Base-by-base conservation (phyloP, 2,329 filamentous ascomycete species). In the Coniochaeta sp. region DNA sequence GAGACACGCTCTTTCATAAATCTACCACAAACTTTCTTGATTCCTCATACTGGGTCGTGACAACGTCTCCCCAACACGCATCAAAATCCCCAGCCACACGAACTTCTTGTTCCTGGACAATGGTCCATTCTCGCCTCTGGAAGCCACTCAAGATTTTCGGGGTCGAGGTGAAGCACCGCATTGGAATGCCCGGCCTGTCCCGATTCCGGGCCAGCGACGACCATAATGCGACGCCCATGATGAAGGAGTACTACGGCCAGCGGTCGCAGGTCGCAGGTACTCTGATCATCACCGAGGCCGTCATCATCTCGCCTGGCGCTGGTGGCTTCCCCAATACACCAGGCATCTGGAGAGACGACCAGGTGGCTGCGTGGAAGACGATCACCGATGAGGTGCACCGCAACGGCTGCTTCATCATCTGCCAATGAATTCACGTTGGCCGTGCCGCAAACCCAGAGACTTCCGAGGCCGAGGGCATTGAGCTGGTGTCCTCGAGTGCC, bases 381-480 rank as follows among this genome's bases (percentile, higher is more conserved):
- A 73, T 88, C 32, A 83, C 82, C 1, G 78, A 82, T 52, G 81
- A 79, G 1, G 84, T 89, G 0, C 86, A 89, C 70, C 75, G 75
- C 24, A 83, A 85, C 64, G 82, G 82, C 38, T 79, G 76, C 42
- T 81, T 77, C 66, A 83, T 87, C 61, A 87, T 79, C 70, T 69
- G 79, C 17, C 86, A 89, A 69, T 74, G 89, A 0, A 88, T 73
- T 72, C 71, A 71, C 14, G 69, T 73, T 1, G 74, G 74, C 0
- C 72, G 74, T 0, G 68, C 66, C 32, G 74, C 72, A 16, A 40
- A 56, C n/a, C 55, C 30, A 26, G 34, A 36, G 28, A 32, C 28
- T 26, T 9, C 34, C 17, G 55, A 22, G 30, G 30, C n/a, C n/a
- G 34, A 40, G 30, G 76, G 74, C 4, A 67, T 67, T 4, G 69